Base-by-base conservation (phyloP, 1,284 basidiomycete species). In the Moesziomyces antarcticus region DNA sequence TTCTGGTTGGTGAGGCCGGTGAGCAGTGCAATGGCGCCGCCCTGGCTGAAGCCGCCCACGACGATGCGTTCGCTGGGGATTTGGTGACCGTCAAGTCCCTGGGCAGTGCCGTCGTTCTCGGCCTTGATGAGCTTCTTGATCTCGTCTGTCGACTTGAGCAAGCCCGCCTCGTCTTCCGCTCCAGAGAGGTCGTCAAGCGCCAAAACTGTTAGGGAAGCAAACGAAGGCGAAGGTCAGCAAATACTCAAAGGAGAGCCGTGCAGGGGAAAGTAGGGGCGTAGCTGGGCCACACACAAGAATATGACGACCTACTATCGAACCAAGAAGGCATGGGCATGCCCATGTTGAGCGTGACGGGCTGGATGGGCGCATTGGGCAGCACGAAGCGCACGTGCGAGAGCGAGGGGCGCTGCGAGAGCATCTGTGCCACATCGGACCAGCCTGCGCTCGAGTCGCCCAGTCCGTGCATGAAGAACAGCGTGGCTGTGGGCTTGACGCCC, bases 321-420 rank as follows among this genome's bases (percentile, higher is more conserved):
- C 82, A 84, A 7, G 74, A 75, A 9, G 81, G 79, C 82, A 84
- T 84, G 45, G 65, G 66, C 81, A 82, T 81, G 47, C 81, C 81
- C 73, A 81, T 79, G 50, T 84, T 84, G 27, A 84, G 62, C 41
- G 81, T 73, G 11, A 84, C 80, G 5, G 82, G 81, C 71, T 79
- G 80, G 24, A 81, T 64, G 37, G 82, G 82, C 8, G 82, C 78
- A n/a, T 81, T 81, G 33, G 82, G 82, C 51, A 84, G 73, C 24
- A 84, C 75, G 45, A 82, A 83, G 44, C 82, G 80, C 16, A 82
- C 76, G 41, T 83, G 81, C 44, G 72, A 69, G 44, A 83, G 56
- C 27, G 72, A 61, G 21, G 81, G 81, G 10, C 81, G 63, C 42
- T 70, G 70, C 33, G 77, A 77, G 37, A 84, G 81, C 77, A 82